Evolutionary conservation across 2,329 filamentous ascomycete genomes (phyloP).

Genomic region (Mycosphaerella sp.): DNA sequence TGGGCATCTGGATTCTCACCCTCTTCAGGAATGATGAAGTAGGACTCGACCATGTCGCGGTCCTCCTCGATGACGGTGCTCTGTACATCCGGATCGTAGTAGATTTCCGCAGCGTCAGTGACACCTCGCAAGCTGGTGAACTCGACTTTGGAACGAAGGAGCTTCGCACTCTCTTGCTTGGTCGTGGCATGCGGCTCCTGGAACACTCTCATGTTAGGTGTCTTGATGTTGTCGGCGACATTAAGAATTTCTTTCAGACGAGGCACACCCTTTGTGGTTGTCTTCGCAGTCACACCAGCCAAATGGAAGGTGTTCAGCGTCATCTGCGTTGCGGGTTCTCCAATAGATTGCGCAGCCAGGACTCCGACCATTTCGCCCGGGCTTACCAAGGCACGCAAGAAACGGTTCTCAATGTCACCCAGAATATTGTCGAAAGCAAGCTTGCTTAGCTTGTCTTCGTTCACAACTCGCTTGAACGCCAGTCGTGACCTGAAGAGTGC

Average conservation of each 20-base stretch:
- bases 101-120: constrained; percentile 87
- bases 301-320: constrained; percentile 99
- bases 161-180: constrained; percentile 75
- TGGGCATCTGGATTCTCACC: constrained; percentile 58
- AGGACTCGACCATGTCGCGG: constrained; percentile 90
- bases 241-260: constrained; percentile 99
- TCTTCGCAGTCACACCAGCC: constrained; percentile 99
- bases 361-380: constrained; percentile 99
- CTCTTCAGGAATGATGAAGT: constrained; percentile 89
- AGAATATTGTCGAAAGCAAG: constrained; percentile 88
- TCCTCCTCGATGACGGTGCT: constrained; percentile 82
- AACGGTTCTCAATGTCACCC: constrained; percentile 83
- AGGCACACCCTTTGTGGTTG: constrained; percentile 97
- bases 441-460: constrained; percentile 78
- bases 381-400: constrained; percentile 75
- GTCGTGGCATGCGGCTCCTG: constrained; percentile 56
- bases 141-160: constrained; percentile 81
- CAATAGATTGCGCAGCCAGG: constrained; percentile 93
- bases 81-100: constrained; percentile 89
- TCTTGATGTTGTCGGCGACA: constrained; percentile 96
- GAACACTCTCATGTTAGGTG: constrained; percentile 92
- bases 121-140: constrained; percentile 91
- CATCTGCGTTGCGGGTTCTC: constrained; percentile 98
- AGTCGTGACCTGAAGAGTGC: constrained; percentile 81
- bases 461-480: constrained; percentile 87